These are phyloP conservation scores for Ogataea haglerorum DNA, from an alignment of 805 yeast genomes.

Conservation along the genomic window DNA sequence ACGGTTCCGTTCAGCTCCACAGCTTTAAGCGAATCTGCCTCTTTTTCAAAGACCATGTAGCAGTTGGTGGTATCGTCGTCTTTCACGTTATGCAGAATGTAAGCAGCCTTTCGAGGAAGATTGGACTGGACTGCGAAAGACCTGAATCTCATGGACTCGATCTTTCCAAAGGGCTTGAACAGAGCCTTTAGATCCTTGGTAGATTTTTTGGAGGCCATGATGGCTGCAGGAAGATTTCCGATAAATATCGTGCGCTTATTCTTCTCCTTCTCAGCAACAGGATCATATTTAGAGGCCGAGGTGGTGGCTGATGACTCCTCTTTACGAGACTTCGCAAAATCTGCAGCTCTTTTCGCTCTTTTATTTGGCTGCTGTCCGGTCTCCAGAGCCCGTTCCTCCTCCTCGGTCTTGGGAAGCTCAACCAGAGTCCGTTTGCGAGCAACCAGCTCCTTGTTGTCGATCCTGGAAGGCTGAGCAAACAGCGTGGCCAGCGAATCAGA, in stretches of 20 bases:
- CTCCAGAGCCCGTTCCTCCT: conserved; percentile 17
- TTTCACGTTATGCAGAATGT: conserved; percentile 73
- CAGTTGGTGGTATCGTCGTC: conserved; percentile 79
- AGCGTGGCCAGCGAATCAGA: conserved; percentile 25
- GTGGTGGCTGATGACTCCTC: conserved; percentile 5
- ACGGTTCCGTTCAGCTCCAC: conserved; percentile 59
- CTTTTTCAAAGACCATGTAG: conserved; percentile 72
- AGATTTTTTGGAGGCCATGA: conserved; percentile 58
- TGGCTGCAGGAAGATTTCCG: conserved; percentile 73
- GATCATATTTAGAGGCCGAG: conserved; percentile 46
- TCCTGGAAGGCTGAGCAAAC: conserved; percentile 41
- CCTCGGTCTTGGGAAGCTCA: conserved; percentile 19
- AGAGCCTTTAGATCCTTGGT: conserved; percentile 63
- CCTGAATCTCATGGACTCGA: conserved; percentile 83
- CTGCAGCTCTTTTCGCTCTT: conserved; percentile 21
- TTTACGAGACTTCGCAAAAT: conserved; percentile 8
- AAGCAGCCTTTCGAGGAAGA: conserved; percentile 90
- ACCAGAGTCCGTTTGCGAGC: conserved; percentile 27
- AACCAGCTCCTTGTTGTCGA: conserved; percentile 35
- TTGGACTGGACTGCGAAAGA: conserved; percentile 86
- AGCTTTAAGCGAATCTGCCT: conserved; percentile 45
- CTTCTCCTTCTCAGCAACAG: conserved; percentile 66
- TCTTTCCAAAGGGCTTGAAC: conserved; percentile 50
- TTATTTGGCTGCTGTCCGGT: conserved; percentile 21
- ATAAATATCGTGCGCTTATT: conserved; percentile 84